Percentiles rank a stretch among this genome's conserved stretches.
Evolutionary conservation across 2,329 filamentous ascomycete genomes (phyloP).

Genomic region (Aspergillus fischeri): DNA sequence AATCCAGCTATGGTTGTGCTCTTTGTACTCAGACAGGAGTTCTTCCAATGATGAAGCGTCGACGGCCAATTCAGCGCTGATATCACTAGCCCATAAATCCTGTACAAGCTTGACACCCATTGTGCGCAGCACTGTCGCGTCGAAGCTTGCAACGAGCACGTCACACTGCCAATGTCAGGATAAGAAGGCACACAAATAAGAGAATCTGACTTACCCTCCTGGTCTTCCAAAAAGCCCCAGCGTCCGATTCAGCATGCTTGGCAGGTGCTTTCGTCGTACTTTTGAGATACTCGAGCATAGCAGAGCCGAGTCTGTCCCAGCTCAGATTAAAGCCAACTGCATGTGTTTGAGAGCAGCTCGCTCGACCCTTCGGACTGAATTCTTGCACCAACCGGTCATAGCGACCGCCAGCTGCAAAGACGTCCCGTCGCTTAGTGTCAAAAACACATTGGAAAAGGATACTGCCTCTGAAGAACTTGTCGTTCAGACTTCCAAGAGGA

Average conservation of each 20-base stretch:
- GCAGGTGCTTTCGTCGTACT: constrained; percentile 51
- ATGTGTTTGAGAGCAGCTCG: constrained; percentile 62
- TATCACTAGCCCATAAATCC: constrained; percentile 74
- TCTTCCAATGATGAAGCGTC: constrained; percentile 78
- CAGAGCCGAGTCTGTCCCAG: constrained; percentile 73
- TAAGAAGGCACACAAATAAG: background rate
- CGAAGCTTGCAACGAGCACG: constrained; percentile 84
- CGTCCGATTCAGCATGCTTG: constrained; percentile 67
- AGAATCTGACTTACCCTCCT: constrained; percentile 53
- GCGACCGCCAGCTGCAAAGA: constrained; percentile 88
- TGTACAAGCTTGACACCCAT: constrained; percentile 73
- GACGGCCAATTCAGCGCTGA: constrained; percentile 82
- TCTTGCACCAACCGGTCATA: constrained; percentile 88
- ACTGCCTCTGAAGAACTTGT: constrained; percentile 82
- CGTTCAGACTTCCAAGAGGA: constrained; percentile 82
- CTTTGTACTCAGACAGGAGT: constrained; percentile 60
- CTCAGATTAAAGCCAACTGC: constrained; percentile 90
- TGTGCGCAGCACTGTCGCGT: constrained; percentile 68
- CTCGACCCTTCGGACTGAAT: constrained; percentile 66
- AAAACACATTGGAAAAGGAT: constrained; percentile 88
- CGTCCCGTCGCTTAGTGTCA: constrained; percentile 73
- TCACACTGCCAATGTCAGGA: constrained; percentile 59
- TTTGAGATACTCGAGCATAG: constrained; percentile 52
- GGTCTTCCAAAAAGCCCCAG: constrained; percentile 55
- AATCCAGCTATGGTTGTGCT: constrained; percentile 81